Percentiles rank a stretch among this genome's conserved stretches.
Conservation (phyloP, 129 eudicot genomes). For the Arctium lappa region DNA sequence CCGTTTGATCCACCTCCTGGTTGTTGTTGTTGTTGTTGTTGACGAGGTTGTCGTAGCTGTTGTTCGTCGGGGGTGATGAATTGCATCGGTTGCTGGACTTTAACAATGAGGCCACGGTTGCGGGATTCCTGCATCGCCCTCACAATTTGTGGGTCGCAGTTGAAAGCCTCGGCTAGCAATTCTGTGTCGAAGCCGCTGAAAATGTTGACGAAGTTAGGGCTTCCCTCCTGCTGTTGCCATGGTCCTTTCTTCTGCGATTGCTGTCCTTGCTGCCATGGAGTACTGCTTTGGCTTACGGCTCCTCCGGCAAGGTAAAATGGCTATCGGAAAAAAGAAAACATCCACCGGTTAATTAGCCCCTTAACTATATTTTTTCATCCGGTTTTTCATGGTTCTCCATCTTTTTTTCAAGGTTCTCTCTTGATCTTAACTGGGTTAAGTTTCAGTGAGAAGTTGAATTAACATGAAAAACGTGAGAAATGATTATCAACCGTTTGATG, state of each 20-base stretch:
- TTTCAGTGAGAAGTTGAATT: too few relatives aligned
- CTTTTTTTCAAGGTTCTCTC: too few relatives aligned
- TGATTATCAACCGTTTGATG: too few relatives aligned
- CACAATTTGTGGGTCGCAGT: conserved; percentile 34
- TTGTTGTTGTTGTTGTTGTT: neutral
- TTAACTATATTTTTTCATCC: too few relatives aligned
- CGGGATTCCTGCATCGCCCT: conserved; percentile 42
- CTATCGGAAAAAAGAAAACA: conserved; percentile 14
- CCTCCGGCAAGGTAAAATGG: conserved; percentile 69
- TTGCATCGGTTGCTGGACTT: conserved; percentile 37
- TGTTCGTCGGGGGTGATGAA: conserved; percentile 50
- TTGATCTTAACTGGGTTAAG: too few relatives aligned
- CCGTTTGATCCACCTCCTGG: conserved; percentile 24
- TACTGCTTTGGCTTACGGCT: conserved; percentile 17
- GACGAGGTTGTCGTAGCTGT: neutral
- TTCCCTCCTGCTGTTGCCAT: neutral
- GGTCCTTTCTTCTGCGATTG: neutral
- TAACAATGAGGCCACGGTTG: conserved; percentile 48
- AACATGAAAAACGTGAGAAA: too few relatives aligned
- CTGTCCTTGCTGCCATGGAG: neutral
- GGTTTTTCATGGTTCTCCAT: too few relatives aligned
- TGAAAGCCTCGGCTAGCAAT: conserved; percentile 64
- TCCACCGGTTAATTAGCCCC: neutral
- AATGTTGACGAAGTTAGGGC: conserved; percentile 43
- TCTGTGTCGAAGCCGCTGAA: conserved; percentile 46